phyloP scores from a whole-genome alignment of 345 rosid genomes.

The Acer campestre region DNA sequence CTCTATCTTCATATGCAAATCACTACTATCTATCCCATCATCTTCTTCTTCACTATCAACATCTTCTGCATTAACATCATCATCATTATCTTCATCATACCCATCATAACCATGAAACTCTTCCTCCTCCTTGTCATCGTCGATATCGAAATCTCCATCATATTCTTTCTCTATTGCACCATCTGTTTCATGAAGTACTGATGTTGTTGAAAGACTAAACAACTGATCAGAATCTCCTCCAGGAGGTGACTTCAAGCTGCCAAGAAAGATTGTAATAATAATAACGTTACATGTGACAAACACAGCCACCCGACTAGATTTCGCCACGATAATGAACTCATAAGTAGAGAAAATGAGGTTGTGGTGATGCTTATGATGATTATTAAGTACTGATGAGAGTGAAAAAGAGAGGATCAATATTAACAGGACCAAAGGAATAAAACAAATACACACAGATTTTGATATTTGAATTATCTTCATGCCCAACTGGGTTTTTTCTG shows the following conservation, averaged over 20 bases:
- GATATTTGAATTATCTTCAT: conserved; percentile 9
- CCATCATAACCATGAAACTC: conserved; percentile 16
- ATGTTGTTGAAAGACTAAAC: conserved; percentile 2
- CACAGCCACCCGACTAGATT: conserved; percentile 19
- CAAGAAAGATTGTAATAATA: conserved; percentile 15
- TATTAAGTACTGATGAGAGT: conserved; percentile 6
- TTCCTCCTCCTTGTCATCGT: not conserved
- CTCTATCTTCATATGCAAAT: conserved; percentile 28
- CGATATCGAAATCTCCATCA: not conserved
- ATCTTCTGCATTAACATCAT: not conserved
- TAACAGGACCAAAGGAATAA: not conserved
- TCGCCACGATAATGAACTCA: conserved; percentile 24
- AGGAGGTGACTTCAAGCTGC: conserved; percentile 12
- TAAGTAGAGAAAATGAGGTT: conserved; percentile 16
- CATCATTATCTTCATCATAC: conserved; percentile 20
- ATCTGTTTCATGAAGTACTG: not conserved
- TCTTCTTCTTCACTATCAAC: conserved; percentile 7
- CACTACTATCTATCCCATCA: not conserved
- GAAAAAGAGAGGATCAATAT: conserved; percentile 12
- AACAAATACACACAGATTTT: not conserved
- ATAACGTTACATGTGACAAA: conserved; percentile 29
- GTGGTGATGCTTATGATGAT: conserved; percentile 5
- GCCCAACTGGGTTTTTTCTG: not conserved
- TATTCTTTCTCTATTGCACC: not conserved
- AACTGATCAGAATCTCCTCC: conserved; percentile 13